A percentile compares a stretch with the other conserved stretches of the same genome.
These are phyloP conservation scores for Lepidium didymum DNA, from an alignment of 345 rosid genomes.

Conservation along the genomic window DNA sequence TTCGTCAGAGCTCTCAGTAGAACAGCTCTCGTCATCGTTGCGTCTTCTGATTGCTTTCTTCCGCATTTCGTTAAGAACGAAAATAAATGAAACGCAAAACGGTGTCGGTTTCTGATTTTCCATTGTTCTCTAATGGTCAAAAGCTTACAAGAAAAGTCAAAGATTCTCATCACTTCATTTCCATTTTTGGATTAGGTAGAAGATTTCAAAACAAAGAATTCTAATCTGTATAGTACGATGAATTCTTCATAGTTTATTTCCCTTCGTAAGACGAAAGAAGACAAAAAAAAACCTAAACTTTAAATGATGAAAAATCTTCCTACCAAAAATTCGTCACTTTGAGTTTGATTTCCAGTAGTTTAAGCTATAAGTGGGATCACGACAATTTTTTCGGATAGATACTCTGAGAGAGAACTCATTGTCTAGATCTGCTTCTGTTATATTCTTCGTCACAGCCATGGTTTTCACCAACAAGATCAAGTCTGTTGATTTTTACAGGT, in stretches of 20 bases:
- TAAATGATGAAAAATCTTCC: background rate
- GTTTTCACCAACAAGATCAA: constrained; percentile 54
- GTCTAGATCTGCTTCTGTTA: background rate
- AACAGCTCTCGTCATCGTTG: constrained; percentile 14
- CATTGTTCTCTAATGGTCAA: too few relatives aligned
- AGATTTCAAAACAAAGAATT: background rate
- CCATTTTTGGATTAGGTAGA: background rate
- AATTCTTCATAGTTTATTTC: background rate
- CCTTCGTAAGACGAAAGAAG: background rate
- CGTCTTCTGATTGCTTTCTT: constrained; percentile 12
- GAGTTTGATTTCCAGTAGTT: background rate
- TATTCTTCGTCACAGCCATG: constrained; percentile 33
- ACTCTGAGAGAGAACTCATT: background rate
- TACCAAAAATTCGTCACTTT: background rate
- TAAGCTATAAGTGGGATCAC: constrained; percentile 2
- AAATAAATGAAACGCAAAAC: background rate
- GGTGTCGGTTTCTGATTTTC: background rate
- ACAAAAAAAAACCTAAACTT: background rate
- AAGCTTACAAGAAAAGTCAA: too few relatives aligned
- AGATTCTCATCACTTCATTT: background rate
- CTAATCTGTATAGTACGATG: background rate
- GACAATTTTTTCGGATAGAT: background rate
- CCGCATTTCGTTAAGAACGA: background rate
- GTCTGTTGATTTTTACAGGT: constrained; percentile 73
- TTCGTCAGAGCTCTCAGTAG: constrained; percentile 23